Base-by-base conservation (phyloP, 352 stramenopile genomes). In the Globisporangium spiculum region DNA sequence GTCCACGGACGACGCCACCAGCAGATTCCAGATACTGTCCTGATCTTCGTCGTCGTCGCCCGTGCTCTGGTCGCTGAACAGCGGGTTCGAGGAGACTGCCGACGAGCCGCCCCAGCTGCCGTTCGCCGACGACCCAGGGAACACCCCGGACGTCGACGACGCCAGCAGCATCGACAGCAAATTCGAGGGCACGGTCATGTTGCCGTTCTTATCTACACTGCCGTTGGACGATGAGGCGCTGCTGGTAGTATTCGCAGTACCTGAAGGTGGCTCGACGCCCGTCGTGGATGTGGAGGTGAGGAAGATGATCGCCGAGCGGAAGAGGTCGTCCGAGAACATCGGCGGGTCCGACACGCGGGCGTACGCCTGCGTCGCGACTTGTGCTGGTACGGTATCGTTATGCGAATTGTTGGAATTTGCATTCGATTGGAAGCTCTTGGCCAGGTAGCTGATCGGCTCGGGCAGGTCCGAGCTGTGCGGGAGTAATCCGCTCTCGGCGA, bases 1-100 rank as follows among this genome's bases (percentile, higher is more conserved):
- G 67, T 91, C 85, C 9, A 93, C 82, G 1, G 85, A 93, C 30
- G 85, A 90, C 3, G 81, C 77, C 3, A 93, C 72, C 16, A 93
- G 66, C 30, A 91, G 75, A 52, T 82, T 88, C 85, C 83, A 93
- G 44, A 91, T 88, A 48, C 80, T 89, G 63, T 91, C 81, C 18
- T 81, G 63, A n/a, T 79, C 73, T 38, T 82, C 73, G 1, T 88
- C 82, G 34, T 89, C 80, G 53, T 75, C 80, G 22, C 70, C 75
- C 24, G 53, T 66, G 48, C 68, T 74, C 69, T 84, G 72, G 60
- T 88, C 75, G 68, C 70, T 89, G 59, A 89, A 89, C 7, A 88
- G 53, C 10, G 81, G 78, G 54, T 89, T 88, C 4, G 53, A 59
- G 9, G 58, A 71, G 1, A 63, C 68, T 6, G 69, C 63, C 0